Evolutionary conservation across 2,329 filamentous ascomycete species (phyloP), one percentile per base, ranked within the genome.

Genomic region (Sporothrix curviconia): DNA sequence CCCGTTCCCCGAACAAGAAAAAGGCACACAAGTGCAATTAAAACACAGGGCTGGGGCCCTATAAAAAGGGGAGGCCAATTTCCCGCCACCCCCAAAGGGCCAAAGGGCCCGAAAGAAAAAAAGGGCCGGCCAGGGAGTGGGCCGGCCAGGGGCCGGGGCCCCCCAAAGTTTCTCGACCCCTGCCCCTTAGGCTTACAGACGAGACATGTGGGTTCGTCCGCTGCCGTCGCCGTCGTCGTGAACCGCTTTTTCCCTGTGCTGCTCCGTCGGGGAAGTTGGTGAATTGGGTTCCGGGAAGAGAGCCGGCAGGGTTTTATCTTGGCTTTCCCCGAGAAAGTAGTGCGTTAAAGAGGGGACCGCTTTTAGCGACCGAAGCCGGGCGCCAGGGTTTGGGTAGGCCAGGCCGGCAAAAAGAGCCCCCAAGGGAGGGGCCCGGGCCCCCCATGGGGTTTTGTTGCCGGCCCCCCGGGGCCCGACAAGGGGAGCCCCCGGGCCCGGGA

Each of bases 111-210:
- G n/a, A n/a, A n/a, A 6, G 49, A 40, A 3, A 61, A 64, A 44
- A 69, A 68, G 3, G 61, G 36, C 62, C 65, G 64, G 8, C 66
- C 65, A 28, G 69, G 57, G 8, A 64, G 46, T n/a, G 67, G 66
- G 1, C 64, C 65, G 2, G 61, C 62, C 25, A 65, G 55, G 11
- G 69, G n/a, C n/a, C 58, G 30, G 57, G 58, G 30, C 66, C 63
- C 8, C 61, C 42, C 4, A 64, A n/a, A n/a, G n/a, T n/a, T n/a
- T 64, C 60, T 67, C 64, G 9, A 64, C 58, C 49, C 67, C n/a
- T 67, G 57, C 63, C 62, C 17, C 65, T 63, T n/a, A 69, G 61
- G 5, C 66, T 66, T 67, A 66, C n/a, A 69, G 57, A 24, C 66
- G 62, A 7, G 62, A 63, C 14, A 62, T 66, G 51, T 66, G 61